Conservation (phyloP, 495 filamentous ascomycete genomes). For the Lasiosphaeriaceae sp. region DNA sequence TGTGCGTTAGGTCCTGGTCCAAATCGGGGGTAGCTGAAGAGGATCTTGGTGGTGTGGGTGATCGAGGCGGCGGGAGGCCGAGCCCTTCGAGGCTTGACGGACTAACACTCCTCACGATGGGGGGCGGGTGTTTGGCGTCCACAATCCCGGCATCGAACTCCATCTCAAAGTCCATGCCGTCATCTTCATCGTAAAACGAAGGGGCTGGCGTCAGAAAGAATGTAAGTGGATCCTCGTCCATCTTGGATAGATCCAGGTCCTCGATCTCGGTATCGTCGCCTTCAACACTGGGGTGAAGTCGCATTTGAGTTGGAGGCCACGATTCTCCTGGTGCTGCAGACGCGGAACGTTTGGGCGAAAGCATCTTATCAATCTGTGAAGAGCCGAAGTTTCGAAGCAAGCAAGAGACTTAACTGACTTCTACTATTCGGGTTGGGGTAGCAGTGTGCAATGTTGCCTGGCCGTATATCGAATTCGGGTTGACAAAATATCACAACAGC, state of each 20-base stretch:
- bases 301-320: conserved; percentile 33
- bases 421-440: background rate
- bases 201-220: conserved; percentile 48
- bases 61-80: conserved; percentile 35
- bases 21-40: conserved; percentile 27
- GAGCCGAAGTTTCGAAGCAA: background rate
- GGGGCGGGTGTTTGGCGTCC: conserved; percentile 37
- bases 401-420: background rate
- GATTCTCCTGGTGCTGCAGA: conserved; percentile 11
- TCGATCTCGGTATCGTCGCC: conserved; percentile 37
- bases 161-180: conserved; percentile 44
- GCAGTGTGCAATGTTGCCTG: background rate
- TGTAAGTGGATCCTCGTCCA: conserved; percentile 43
- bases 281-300: conserved; percentile 32
- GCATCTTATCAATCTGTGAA: conserved; percentile 1
- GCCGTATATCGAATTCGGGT: background rate
- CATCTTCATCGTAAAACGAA: conserved; percentile 28
- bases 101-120: conserved; percentile 42
- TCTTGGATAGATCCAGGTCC: conserved; percentile 31
- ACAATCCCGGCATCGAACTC: conserved; percentile 51
- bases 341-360: background rate
- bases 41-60: conserved; percentile 32
- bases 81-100: conserved; percentile 46
- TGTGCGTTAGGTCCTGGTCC: conserved; percentile 20
- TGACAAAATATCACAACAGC: background rate